Conservation (phyloP, 2,329 filamentous ascomycete genomes). For the Fusarium zealandicum region DNA sequence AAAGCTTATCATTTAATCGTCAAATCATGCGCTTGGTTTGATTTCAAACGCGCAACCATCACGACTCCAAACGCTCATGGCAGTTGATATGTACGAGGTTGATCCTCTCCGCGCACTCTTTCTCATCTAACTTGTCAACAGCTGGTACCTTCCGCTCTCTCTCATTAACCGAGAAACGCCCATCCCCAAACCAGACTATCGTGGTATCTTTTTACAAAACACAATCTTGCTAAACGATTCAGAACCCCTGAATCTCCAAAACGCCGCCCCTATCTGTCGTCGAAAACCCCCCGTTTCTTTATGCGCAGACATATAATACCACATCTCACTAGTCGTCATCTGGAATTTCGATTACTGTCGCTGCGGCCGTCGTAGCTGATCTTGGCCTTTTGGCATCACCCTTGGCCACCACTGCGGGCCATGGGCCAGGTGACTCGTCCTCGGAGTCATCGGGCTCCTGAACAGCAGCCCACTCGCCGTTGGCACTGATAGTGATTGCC, state of each 20-base stretch:
- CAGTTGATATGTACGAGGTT: no score
- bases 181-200: slow-evolving; percentile 10
- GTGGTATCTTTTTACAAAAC: slow-evolving; percentile 34
- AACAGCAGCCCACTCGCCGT: slow-evolving; percentile 47
- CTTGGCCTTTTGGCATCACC: slow-evolving; percentile 12
- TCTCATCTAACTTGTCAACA: no score
- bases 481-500: slow-evolving; percentile 40
- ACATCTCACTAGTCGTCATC: slow-evolving; percentile 32
- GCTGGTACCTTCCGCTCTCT: background rate
- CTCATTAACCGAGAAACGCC: slow-evolving; percentile 21
- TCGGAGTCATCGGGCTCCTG: slow-evolving; percentile 43
- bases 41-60: no score
- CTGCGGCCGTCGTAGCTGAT: slow-evolving; percentile 10
- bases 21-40: no score
- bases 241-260: slow-evolving; percentile 18
- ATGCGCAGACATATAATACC: background rate
- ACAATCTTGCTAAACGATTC: slow-evolving; percentile 14
- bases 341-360: slow-evolving; percentile 41
- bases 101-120: no score
- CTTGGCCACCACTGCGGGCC: background rate
- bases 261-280: slow-evolving; percentile 11
- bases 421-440: slow-evolving; percentile 32
- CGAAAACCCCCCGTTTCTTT: background rate
- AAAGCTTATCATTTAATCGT: background rate
- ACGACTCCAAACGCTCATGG: no score